Conservation (phyloP, 441 rosid genomes). For the Manihot esculenta region DNA sequence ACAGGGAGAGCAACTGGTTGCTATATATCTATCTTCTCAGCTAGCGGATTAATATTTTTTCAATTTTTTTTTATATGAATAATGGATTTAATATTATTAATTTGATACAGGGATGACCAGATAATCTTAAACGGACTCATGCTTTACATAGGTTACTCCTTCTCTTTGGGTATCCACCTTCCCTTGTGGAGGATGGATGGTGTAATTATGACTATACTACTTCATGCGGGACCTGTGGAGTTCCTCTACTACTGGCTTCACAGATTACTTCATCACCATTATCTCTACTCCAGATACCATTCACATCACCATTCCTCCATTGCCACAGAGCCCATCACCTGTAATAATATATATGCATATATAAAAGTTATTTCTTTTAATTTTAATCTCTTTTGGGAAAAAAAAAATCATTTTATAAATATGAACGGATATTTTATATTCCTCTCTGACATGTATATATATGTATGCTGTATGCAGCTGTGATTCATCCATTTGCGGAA, state of each 20-base stretch:
- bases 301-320: conserved; percentile 70
- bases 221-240: conserved; percentile 30
- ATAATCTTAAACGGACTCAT: neutral
- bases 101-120: neutral
- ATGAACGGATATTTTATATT: no score
- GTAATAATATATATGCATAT: no score
- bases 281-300: conserved; percentile 52
- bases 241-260: conserved; percentile 26
- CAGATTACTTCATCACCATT: conserved; percentile 25
- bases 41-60: no score
- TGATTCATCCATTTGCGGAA: conserved; percentile 68
- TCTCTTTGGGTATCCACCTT: neutral
- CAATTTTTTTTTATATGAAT: no score
- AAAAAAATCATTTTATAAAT: no score
- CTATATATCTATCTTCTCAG: no score
- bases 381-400: neutral
- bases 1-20: conserved; percentile 52
- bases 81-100: no score
- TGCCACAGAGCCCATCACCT: conserved; percentile 54
- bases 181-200: conserved; percentile 7
- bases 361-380: neutral
- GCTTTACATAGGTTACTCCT: neutral
- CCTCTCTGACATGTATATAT: no score
- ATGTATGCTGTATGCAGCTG: conserved; percentile 40
- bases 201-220: neutral